Conservation (phyloP, 2,329 filamentous ascomycete species). For the Fusarium sp. region DNA sequence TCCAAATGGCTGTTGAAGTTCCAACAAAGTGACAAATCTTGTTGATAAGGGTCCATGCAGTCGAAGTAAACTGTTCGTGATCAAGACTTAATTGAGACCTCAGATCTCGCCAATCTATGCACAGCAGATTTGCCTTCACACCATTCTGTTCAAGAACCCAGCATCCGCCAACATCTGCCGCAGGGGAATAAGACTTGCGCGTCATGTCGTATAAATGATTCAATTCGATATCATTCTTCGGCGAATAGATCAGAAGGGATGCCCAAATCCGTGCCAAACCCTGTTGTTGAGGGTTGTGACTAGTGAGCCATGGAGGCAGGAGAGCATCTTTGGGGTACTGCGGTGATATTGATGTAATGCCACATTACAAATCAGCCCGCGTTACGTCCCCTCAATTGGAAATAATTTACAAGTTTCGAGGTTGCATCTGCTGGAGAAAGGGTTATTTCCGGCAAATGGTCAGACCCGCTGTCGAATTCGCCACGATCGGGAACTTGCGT, state of each 20-base stretch:
- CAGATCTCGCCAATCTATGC: slow-evolving; percentile 38
- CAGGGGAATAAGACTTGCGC: neutral
- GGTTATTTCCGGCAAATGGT: neutral
- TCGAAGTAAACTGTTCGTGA: neutral
- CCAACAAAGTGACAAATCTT: neutral
- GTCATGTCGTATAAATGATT: neutral
- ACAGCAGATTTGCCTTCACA: slow-evolving; percentile 14
- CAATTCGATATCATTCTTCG: neutral
- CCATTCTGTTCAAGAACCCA: neutral
- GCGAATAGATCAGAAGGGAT: neutral
- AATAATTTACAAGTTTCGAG: slow-evolving; percentile 11
- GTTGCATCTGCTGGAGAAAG: slow-evolving; percentile 8
- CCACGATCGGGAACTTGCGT: slow-evolving; percentile 31
- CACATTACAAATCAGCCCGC: slow-evolving; percentile 33
- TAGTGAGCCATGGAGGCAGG: neutral
- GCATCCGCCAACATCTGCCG: neutral
- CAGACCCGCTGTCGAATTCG: slow-evolving; percentile 19
- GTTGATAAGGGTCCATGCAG: slow-evolving; percentile 5
- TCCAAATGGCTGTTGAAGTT: slow-evolving; percentile 2
- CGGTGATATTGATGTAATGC: slow-evolving; percentile 27
- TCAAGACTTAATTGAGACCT: neutral
- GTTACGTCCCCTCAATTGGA: neutral
- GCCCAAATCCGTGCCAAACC: neutral
- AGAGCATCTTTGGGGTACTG: neutral
- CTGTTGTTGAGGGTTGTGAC: neutral